phyloP scores from a whole-genome alignment of 2,329 filamentous ascomycete species.

The Orbilia ellipsospora region DNA sequence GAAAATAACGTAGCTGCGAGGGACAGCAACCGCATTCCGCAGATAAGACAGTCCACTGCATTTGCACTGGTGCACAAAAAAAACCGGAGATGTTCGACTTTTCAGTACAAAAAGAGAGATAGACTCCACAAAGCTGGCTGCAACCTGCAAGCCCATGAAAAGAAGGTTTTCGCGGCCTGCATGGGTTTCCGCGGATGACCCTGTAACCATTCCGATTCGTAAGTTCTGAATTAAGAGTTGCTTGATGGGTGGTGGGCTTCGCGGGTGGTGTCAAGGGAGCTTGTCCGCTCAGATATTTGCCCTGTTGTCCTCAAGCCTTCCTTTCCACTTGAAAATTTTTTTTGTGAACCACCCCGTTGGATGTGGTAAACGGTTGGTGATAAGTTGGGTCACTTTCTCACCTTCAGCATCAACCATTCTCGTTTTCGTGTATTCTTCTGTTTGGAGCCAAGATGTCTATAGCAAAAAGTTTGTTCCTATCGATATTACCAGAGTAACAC shows the following conservation, averaged over 20 bases:
- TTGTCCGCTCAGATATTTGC: not conserved
- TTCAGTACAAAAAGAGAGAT: not conserved
- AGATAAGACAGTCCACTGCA: not conserved
- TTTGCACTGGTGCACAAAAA: not conserved
- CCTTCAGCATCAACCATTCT: not conserved
- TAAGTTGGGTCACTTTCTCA: constrained; percentile 21
- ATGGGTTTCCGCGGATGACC: constrained; percentile 46
- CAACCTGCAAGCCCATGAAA: constrained; percentile 17
- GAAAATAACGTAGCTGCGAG: too few species aligned
- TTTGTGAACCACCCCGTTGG: constrained; percentile 13
- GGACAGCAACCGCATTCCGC: not conserved
- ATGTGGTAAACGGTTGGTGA: constrained; percentile 21
- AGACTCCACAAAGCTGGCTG: not conserved
- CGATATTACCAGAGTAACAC: too few species aligned
- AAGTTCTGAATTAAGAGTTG: constrained; percentile 48
- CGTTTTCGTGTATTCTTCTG: too few species aligned
- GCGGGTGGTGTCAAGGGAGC: constrained; percentile 7
- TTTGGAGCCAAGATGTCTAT: too few species aligned
- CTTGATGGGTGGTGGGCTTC: constrained; percentile 26
- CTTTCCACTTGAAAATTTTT: not conserved
- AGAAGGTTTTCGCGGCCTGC: constrained; percentile 19
- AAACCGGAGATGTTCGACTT: constrained; percentile 14
- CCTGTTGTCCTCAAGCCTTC: not conserved
- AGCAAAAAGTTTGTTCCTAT: too few species aligned
- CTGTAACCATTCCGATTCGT: constrained; percentile 52